Evolutionary conservation across 768 basidiomycete species (phyloP).

Genomic region (Tulasnella sp.): DNA sequence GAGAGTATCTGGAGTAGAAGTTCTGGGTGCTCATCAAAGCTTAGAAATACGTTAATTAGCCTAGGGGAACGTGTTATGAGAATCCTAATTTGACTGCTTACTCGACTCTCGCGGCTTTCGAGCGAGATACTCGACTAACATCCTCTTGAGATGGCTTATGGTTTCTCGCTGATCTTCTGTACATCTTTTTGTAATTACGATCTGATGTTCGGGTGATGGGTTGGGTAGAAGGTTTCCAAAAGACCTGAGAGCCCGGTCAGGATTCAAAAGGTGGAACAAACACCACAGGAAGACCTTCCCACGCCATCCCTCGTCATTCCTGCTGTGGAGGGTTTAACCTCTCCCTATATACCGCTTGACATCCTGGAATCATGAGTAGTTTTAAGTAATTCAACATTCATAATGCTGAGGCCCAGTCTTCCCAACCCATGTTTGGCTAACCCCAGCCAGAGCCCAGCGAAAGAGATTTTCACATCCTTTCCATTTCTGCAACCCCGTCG

Average conservation of each 20-base stretch:
- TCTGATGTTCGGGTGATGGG: background rate
- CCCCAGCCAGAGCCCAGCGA: too few relatives aligned
- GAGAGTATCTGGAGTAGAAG: slow-evolving; percentile 1
- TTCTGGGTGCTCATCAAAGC: slow-evolving; percentile 6
- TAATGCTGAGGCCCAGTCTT: too few relatives aligned
- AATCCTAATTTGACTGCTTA: background rate
- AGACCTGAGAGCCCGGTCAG: background rate
- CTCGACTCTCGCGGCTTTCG: background rate
- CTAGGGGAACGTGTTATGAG: background rate
- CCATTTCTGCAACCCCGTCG: too few relatives aligned
- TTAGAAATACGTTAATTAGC: background rate
- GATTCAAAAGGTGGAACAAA: background rate
- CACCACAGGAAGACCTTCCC: too few relatives aligned
- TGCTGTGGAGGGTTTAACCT: too few relatives aligned
- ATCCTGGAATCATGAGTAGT: too few relatives aligned
- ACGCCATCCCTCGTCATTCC: too few relatives aligned
- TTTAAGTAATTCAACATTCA: too few relatives aligned
- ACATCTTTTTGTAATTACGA: background rate
- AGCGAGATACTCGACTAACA: background rate
- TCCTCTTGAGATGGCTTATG: background rate
- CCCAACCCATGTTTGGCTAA: too few relatives aligned
- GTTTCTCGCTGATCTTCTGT: slow-evolving; percentile 5
- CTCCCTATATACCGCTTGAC: too few relatives aligned
- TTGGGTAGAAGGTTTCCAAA: background rate
- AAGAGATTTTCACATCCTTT: too few relatives aligned